These are phyloP conservation scores for Fusarium nelsonii DNA, from an alignment of 2,329 filamentous ascomycete species.

Conservation along the genomic window DNA sequence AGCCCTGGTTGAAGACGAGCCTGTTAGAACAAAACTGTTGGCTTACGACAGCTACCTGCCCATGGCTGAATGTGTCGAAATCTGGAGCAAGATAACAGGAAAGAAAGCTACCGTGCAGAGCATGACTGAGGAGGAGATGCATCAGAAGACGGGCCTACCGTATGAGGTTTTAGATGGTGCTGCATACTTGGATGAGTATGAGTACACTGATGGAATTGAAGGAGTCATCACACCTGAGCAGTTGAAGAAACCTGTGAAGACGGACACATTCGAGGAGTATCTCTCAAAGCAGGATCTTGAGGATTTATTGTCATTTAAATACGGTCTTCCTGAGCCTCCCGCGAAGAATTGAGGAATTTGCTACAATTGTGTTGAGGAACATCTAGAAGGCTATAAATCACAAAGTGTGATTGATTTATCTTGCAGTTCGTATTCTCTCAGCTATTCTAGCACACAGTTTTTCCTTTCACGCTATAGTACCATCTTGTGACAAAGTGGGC, in stretches of 20 bases:
- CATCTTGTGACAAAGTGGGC: background rate
- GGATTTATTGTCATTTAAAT: slow-evolving; percentile 8
- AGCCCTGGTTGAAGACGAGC: slow-evolving; percentile 57
- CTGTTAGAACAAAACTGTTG: slow-evolving; percentile 56
- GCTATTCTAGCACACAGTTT: too few species aligned
- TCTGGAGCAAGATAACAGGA: slow-evolving; percentile 55
- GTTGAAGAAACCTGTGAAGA: slow-evolving; percentile 52
- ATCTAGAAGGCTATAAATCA: too few species aligned
- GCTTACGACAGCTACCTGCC: slow-evolving; percentile 59
- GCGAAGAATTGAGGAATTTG: background rate
- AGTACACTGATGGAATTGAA: slow-evolving; percentile 57
- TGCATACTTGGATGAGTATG: slow-evolving; percentile 54
- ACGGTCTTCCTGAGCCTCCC: background rate
- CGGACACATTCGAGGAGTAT: slow-evolving; percentile 50
- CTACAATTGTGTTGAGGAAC: accelerated
- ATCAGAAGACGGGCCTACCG: slow-evolving; percentile 51
- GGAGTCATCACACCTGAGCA: slow-evolving; percentile 55
- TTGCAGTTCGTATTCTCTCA: background rate
- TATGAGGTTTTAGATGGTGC: slow-evolving; percentile 55
- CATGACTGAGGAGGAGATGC: slow-evolving; percentile 51
- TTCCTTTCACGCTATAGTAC: background rate
- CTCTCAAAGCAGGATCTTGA: slow-evolving; percentile 39
- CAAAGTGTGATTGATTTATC: background rate
- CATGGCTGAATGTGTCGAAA: slow-evolving; percentile 49
- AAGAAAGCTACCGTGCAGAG: slow-evolving; percentile 51